Evolutionary conservation across 345 rosid species (phyloP).

Genomic region (Rhodomyrtus tomentosa): DNA sequence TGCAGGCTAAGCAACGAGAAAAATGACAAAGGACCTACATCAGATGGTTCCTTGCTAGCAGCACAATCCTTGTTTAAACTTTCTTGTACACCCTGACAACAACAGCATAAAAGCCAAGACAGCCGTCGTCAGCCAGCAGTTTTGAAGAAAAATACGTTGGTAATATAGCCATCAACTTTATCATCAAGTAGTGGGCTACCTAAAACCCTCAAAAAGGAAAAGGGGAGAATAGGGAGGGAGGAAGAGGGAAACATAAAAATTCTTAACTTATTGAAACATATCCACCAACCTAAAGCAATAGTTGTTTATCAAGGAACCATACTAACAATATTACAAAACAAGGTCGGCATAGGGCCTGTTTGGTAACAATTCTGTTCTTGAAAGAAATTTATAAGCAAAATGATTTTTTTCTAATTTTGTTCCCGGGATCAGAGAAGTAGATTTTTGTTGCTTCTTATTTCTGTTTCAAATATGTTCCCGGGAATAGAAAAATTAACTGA

Average conservation of each 20-base stretch:
- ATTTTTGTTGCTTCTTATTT: too few relatives aligned
- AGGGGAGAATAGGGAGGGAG: neutral
- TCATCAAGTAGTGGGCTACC: neutral
- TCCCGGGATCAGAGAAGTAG: too few relatives aligned
- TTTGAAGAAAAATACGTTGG: neutral
- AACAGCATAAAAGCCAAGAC: neutral
- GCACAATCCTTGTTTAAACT: slow-evolving; percentile 20
- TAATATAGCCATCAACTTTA: neutral
- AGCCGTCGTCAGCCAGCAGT: neutral
- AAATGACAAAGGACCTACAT: slow-evolving; percentile 16
- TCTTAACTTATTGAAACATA: neutral
- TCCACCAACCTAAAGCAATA: neutral
- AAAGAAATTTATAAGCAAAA: too few relatives aligned
- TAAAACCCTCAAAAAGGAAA: neutral
- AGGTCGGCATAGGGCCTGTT: neutral
- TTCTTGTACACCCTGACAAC: slow-evolving; percentile 5
- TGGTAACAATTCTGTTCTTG: too few relatives aligned
- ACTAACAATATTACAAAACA: neutral
- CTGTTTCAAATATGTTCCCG: too few relatives aligned
- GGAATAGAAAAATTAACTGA: too few relatives aligned
- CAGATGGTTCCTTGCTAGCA: slow-evolving; percentile 27
- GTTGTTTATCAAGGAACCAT: neutral
- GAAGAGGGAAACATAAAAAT: neutral
- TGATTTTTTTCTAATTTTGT: too few relatives aligned
- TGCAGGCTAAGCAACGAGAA: neutral